phyloP scores from a whole-genome alignment of 1,284 basidiomycete genomes.

The Tausonia pullulans region DNA sequence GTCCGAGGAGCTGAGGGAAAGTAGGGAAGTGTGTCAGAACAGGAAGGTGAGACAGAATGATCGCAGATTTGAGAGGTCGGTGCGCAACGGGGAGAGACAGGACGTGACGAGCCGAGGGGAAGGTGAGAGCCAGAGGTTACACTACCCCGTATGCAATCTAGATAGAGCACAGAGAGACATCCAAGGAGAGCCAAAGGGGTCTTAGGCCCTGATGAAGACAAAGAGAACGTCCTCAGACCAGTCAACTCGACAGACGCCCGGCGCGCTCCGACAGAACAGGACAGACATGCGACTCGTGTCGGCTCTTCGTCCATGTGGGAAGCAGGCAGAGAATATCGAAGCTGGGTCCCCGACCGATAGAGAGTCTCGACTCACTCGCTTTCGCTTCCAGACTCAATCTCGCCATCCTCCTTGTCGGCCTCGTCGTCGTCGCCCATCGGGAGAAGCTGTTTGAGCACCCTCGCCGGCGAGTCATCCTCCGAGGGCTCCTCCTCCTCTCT shows the following conservation, averaged over 20 bases:
- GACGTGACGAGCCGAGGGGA: background rate
- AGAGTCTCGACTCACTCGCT: background rate
- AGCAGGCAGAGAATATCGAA: background rate
- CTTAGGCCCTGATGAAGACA: too few relatives aligned
- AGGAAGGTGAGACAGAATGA: background rate
- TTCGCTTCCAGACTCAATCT: background rate
- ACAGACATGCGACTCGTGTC: too few relatives aligned
- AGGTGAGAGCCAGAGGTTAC: background rate
- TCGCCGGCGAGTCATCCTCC: background rate
- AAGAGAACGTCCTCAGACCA: too few relatives aligned
- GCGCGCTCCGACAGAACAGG: too few relatives aligned
- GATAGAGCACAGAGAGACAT: background rate
- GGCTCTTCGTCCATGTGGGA: too few relatives aligned
- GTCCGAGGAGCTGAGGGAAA: background rate
- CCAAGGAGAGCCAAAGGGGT: too few relatives aligned
- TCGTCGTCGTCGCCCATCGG: background rate
- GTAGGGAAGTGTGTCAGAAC: background rate
- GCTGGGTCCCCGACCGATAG: background rate
- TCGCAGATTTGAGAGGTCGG: background rate
- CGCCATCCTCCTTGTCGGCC: background rate
- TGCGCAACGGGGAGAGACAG: background rate
- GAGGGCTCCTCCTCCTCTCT: background rate
- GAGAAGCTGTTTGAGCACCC: background rate
- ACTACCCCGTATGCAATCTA: background rate
- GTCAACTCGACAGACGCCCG: too few relatives aligned